phyloP scores from a whole-genome alignment of 306 rosid species.

The Quercus bicolor region DNA sequence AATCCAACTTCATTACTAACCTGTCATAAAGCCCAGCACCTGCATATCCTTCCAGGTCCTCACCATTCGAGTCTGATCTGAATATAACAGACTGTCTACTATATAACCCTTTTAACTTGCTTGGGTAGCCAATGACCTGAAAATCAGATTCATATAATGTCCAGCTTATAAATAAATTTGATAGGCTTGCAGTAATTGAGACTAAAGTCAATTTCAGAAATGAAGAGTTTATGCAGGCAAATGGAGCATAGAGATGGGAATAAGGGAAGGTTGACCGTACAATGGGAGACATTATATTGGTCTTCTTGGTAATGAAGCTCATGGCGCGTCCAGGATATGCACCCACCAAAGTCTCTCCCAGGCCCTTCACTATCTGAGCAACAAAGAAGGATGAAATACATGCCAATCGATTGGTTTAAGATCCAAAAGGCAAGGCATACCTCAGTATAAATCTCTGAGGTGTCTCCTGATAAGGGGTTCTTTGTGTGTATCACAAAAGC shows the following conservation, averaged over 20 bases:
- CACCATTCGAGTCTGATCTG: conserved; percentile 41
- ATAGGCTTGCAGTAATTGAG: not conserved
- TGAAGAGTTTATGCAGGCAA: not conserved
- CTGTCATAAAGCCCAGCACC: conserved; percentile 46
- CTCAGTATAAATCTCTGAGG: conserved; percentile 35
- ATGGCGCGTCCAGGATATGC: conserved; percentile 35
- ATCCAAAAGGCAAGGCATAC: conserved; percentile 5
- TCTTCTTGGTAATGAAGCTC: conserved; percentile 30
- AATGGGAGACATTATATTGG: conserved; percentile 17
- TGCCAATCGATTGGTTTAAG: not conserved
- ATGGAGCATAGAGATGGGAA: not conserved
- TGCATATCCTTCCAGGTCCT: conserved; percentile 43
- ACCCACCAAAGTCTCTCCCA: conserved; percentile 35
- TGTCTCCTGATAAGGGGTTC: conserved; percentile 23
- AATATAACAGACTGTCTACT: conserved; percentile 30
- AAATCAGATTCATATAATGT: conserved; percentile 2
- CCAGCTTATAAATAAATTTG: not conserved
- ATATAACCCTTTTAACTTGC: conserved; percentile 31
- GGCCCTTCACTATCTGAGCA: conserved; percentile 35
- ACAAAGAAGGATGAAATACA: not conserved
- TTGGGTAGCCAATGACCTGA: conserved; percentile 28
- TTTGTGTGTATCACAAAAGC: conserved; percentile 36
- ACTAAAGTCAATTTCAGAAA: not conserved
- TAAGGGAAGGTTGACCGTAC: conserved; percentile 17
- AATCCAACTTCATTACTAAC: conserved; percentile 8